A percentile compares a stretch with the other conserved stretches of the same genome.
Conservation (phyloP, 768 basidiomycete genomes). For the Leccinum olivaceopallidum region DNA sequence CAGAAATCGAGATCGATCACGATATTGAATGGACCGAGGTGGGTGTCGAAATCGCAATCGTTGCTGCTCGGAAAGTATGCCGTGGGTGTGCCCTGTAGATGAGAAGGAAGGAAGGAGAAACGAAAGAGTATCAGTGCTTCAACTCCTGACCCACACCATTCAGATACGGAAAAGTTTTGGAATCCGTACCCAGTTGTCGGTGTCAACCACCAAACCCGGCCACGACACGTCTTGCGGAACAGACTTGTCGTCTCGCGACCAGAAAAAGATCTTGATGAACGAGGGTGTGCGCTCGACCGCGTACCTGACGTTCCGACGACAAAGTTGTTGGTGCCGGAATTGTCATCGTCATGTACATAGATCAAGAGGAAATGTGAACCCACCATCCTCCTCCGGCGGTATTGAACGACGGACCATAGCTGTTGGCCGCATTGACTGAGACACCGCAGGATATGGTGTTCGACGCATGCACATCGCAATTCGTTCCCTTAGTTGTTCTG, state of each 20-base stretch:
- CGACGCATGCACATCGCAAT: constrained; percentile 33
- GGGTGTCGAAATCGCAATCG: constrained; percentile 53
- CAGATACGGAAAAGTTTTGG: background rate
- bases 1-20: constrained; percentile 52
- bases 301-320: constrained; percentile 30
- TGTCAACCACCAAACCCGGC: constrained; percentile 18
- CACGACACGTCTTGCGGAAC: constrained; percentile 36
- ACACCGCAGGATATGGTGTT: constrained; percentile 36
- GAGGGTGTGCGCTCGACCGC: constrained; percentile 34
- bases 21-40: constrained; percentile 57
- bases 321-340: background rate
- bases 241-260: constrained; percentile 31
- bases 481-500: constrained; percentile 25
- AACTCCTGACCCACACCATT: too few species aligned
- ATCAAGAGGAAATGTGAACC: background rate
- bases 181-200: constrained; percentile 27
- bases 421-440: constrained; percentile 20
- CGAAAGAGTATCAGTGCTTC: background rate
- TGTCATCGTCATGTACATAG: background rate
- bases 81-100: constrained; percentile 50
- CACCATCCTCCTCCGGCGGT: constrained; percentile 38
- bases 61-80: constrained; percentile 60
- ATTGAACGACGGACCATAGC: constrained; percentile 39
- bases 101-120: background rate
- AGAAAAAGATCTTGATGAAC: constrained; percentile 42